phyloP scores from a whole-genome alignment of 257 asterid genomes.

The Avicennia marina region DNA sequence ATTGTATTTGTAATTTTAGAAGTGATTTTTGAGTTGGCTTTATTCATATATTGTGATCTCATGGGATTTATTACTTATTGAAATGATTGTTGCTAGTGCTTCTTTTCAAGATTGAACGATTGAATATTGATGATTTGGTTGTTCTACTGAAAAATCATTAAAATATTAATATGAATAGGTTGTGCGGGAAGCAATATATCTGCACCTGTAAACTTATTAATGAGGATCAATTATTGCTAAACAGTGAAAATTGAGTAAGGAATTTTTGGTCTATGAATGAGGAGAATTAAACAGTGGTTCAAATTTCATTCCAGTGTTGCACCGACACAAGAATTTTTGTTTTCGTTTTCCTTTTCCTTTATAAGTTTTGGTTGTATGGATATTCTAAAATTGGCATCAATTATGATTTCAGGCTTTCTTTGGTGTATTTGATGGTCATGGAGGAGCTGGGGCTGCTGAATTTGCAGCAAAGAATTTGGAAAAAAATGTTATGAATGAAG shows the following conservation, averaged over 20 bases:
- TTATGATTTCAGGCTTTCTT: slow-evolving; percentile 58
- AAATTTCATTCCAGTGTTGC: no score
- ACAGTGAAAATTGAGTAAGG: no score
- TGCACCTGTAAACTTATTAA: no score
- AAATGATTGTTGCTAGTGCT: no score
- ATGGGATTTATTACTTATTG: neutral
- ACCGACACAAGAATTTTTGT: neutral
- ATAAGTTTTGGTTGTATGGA: neutral
- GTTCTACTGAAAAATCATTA: no score
- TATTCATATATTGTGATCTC: neutral
- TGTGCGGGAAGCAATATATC: no score
- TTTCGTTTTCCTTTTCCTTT: neutral
- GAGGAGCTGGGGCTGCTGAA: slow-evolving; percentile 69
- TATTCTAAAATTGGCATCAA: neutral
- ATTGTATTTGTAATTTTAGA: neutral
- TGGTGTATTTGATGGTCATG: slow-evolving; percentile 81
- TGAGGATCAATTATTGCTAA: no score
- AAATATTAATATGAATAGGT: no score
- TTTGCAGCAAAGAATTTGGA: slow-evolving; percentile 54
- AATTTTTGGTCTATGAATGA: no score
- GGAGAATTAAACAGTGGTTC: no score
- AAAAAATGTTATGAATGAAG: slow-evolving; percentile 39
- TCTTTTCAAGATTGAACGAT: no score
- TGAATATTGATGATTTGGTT: no score
- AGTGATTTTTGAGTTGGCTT: neutral